Base-by-base conservation (phyloP, 257 asterid genomes). In the Gardenia jasminoides region DNA sequence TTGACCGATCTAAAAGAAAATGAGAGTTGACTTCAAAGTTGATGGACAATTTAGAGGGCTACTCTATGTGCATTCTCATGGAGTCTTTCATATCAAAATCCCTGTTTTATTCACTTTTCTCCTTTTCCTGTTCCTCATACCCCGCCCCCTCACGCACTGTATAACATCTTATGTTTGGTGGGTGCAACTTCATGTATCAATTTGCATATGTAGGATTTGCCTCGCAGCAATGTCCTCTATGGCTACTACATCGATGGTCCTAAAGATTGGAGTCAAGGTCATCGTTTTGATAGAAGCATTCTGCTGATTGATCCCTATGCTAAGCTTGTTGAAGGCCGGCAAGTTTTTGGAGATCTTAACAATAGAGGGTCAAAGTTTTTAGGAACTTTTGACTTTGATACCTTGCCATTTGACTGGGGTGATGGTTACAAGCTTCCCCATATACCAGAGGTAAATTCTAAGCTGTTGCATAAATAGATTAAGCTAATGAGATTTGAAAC, bases 361-460 rank as follows among this genome's bases (percentile, higher is more conserved):
- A 64, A 85, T 83, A 93, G 85, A 87, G 86, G 84, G 84, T 86
- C 92, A 47, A 86, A 82, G 31, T 93, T 84, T 88, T 84, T 88
- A 67, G 98, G 97, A 79, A 91, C 94, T 41, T 95, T 87, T 79
- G 97, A 95, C 86, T 86, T 95, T 74, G 91, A 90, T 82, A 74
- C 90, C 88, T 81, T 82, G 85, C 92, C 97, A 75, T 95, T 95
- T 74, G 90, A 93, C 83, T 95, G 99, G 99, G 98, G 99, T 75
- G 90, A 89, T 76, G 83, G 86, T 82, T 95, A 95, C 86, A 86
- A 88, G 87, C 88, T 87, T 85, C 99, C 99, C 80, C 86, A 89
- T 82, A 89, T 93, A 80, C 93, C 90, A 65, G 98, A 92, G 98
- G 99, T 95, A 89, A 81, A 85, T 82, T 81, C 70, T 85, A 59